Base-by-base conservation (phyloP, 306 rosid genomes). In the Mimosa bimucronata region DNA sequence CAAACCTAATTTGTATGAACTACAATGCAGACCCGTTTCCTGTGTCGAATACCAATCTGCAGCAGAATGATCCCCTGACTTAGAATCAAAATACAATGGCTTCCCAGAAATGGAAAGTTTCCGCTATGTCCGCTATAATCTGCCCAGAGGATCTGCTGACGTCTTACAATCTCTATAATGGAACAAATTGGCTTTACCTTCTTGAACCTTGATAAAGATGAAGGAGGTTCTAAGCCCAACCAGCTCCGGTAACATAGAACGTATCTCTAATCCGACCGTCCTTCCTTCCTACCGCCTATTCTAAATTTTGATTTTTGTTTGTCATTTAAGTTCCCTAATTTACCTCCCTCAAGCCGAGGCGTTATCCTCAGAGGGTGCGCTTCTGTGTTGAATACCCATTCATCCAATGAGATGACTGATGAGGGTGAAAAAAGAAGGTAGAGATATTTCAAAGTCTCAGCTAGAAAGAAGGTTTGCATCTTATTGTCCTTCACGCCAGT, bases 401-500 rank as follows among this genome's bases (percentile, higher is more conserved):
- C 90, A 55, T 96, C 99, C 61, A 93, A 87, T 6, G 99, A 72
- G 76, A 96, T 96, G 62, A 91, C 97, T 0, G 99, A 93, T 66
- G 97, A 19, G 69, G 98, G 99, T 41, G 99, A 89, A 76, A 96
- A 93, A n/a, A 96, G 97, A 81, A 96, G 98, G 82, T 91, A 96
- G 23, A 96, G 86, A 85, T 96, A 96, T 74, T 96, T 96, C 73
- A 96, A 91, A 7, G 99, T 93, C 94, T 96, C 99, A 0, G 99
- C 98, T 2, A 96, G 98, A 86, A 96, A 96, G 86, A 96, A 96
- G 84, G 92, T 96, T 79, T 96, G 99, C 99, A 96, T 93, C 98
- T 79, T 93, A 68, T 96, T 87, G 91, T 96, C 99, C 61, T 96
- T 96, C 52, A 86, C 91, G n/a, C 99, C 99, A 28, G 85, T 73